Base-by-base conservation (phyloP, 805 yeast species). In the Limtongozyma cylindracea region DNA sequence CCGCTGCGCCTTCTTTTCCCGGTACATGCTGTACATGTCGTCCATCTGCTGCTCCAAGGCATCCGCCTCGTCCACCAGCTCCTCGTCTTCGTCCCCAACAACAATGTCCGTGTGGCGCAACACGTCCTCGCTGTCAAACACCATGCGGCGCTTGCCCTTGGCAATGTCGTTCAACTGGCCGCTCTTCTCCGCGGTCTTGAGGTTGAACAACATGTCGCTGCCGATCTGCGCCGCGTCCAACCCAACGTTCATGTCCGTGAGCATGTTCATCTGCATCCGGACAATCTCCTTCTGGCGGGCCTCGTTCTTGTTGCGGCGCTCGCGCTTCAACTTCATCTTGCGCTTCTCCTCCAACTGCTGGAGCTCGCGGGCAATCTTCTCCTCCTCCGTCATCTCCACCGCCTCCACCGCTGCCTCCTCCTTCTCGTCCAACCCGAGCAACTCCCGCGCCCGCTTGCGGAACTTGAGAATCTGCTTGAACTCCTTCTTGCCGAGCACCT, bases 241-340 rank as follows among this genome's bases (percentile, higher is more conserved):
- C 59, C 96, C 95, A 29, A 88, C 67, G 37, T 80, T 91, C 50
- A 60, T 63, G 37, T 91, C 93, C 5, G 94, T 76, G 26, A 74
- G 53, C 93, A 88, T 82, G 43, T 76, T 77, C 84, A 88, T 70
- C 49, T 88, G 95, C 74, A 78, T 70, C 50, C 96, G 64, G 21
- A 60, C 55, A 21, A 84, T 62, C 39, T 84, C 95, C 43, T 73
- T 76, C 41, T 78, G 93, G 37, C 77, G 78, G 29, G 45, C 31
- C 45, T 82, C 94, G 41, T 88, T 80, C 24, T 61, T 61, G 33
- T 56, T 66, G 43, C 93, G 69, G 44, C 69, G 76, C 32, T 72
- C 91, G 38, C 95, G 66, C 43, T 70, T 82, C 21, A 47, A 47
- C 32, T 65, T 63, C 30, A 67, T 56, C 32, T 64, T 58, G 31